Conservation (phyloP, 2,329 filamentous ascomycete species). For the Coniella vitis region DNA sequence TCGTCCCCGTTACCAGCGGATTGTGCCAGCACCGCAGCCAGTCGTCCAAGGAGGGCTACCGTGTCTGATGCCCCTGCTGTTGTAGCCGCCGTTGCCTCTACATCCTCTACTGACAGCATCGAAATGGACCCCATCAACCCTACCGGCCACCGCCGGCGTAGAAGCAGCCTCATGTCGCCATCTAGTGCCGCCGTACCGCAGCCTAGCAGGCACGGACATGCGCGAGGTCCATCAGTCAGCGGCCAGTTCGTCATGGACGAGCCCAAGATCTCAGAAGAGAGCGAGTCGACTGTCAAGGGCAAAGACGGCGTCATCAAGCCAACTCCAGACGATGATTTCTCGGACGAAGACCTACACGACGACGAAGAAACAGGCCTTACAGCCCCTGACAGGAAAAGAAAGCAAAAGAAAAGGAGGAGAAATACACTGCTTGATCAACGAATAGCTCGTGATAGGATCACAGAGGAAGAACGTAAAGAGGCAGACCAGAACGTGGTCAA, state of each 20-base stretch:
- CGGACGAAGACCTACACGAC: constrained; percentile 68
- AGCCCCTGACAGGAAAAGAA: constrained; percentile 61
- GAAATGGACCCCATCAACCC: constrained; percentile 49
- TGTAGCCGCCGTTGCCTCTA: background rate
- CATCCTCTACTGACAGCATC: constrained; percentile 32
- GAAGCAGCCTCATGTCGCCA: constrained; percentile 46
- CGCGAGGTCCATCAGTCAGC: constrained; percentile 23
- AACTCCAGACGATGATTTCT: constrained; percentile 41
- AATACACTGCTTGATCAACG: constrained; percentile 66
- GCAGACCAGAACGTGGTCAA: constrained; percentile 68
- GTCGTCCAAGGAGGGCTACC: constrained; percentile 15
- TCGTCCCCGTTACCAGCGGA: constrained; percentile 6
- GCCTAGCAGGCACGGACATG: constrained; percentile 20
- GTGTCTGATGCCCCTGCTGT: constrained; percentile 9
- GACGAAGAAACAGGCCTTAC: constrained; percentile 90
- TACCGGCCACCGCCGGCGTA: constrained; percentile 46
- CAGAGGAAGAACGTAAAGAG: constrained; percentile 66
- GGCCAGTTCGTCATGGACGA: constrained; percentile 30
- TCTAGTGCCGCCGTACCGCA: constrained; percentile 19
- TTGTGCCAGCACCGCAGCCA: background rate
- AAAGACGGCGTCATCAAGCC: constrained; percentile 15
- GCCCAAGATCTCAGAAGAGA: constrained; percentile 41
- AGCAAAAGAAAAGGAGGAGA: constrained; percentile 58
- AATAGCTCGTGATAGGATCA: constrained; percentile 54
- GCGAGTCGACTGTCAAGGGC: constrained; percentile 18